These are phyloP conservation scores for Teunomyces aglyptinius DNA, from an alignment of 805 yeast species.

Conservation along the genomic window DNA sequence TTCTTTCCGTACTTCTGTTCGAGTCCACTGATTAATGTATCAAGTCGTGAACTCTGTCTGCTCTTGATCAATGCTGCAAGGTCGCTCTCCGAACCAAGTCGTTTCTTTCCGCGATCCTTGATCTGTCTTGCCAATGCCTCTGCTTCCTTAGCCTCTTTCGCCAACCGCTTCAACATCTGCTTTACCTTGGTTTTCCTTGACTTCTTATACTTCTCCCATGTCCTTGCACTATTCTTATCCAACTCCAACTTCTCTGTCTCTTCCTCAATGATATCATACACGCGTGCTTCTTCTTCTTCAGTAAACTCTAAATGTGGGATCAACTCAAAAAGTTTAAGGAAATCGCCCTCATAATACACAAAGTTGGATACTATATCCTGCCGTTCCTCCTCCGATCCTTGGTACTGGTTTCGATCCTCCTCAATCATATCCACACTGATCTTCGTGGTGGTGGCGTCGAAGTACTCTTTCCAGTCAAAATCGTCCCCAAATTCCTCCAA, in stretches of 20 bases:
- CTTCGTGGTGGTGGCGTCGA: slow-evolving; percentile 45
- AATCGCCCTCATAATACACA: slow-evolving; percentile 62
- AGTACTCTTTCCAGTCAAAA: slow-evolving; percentile 61
- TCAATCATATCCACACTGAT: slow-evolving; percentile 66
- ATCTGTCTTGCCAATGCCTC: slow-evolving; percentile 43
- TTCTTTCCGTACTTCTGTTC: slow-evolving; percentile 50
- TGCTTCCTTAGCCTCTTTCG: slow-evolving; percentile 67
- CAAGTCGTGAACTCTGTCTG: slow-evolving; percentile 43
- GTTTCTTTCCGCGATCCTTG: slow-evolving; percentile 32
- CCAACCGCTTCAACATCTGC: slow-evolving; percentile 49
- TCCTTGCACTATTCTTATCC: slow-evolving; percentile 27
- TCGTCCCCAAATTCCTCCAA: slow-evolving; percentile 37
- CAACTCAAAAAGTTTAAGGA: slow-evolving; percentile 65
- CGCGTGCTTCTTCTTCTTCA: slow-evolving; percentile 59
- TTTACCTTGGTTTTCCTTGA: slow-evolving; percentile 47
- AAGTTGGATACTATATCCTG: slow-evolving; percentile 63
- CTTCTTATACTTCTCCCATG: slow-evolving; percentile 52
- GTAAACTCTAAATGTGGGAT: slow-evolving; percentile 74
- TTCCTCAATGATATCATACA: slow-evolving; percentile 48
- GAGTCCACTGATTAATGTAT: slow-evolving; percentile 44
- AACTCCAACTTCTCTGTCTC: slow-evolving; percentile 28
- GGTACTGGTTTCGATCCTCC: slow-evolving; percentile 65
- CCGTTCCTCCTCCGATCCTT: slow-evolving; percentile 56
- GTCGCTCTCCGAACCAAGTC: slow-evolving; percentile 35
- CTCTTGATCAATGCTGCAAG: slow-evolving; percentile 49